Evolutionary conservation across 768 basidiomycete species (phyloP).

Genomic region (Tephrocybe rancida): DNA sequence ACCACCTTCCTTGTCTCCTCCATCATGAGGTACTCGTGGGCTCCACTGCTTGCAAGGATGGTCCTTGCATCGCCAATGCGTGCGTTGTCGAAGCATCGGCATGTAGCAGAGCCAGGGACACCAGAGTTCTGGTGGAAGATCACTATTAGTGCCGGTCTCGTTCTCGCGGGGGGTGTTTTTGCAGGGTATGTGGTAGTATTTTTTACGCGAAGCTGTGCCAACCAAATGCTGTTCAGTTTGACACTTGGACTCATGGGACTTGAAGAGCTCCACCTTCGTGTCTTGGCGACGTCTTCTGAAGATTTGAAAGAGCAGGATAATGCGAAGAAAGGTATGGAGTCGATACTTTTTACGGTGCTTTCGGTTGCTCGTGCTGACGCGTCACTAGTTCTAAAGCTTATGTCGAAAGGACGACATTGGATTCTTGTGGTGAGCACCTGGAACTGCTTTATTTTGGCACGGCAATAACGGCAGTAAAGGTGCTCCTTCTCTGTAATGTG

Average conservation of each 20-base stretch:
- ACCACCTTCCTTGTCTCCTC: neutral
- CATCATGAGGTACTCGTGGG: slow-evolving; percentile 15
- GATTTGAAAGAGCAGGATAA: slow-evolving; percentile 66
- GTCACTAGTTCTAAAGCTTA: slow-evolving; percentile 50
- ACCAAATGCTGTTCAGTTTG: slow-evolving; percentile 46
- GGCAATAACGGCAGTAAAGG: slow-evolving; percentile 38
- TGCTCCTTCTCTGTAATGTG: slow-evolving; percentile 87
- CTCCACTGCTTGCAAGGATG: slow-evolving; percentile 4
- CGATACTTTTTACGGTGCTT: neutral
- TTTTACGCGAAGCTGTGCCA: neutral
- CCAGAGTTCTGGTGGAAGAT: slow-evolving; percentile 80
- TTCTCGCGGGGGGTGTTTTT: slow-evolving; percentile 88
- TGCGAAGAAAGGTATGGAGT: slow-evolving; percentile 62
- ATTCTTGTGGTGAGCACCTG: slow-evolving; percentile 75
- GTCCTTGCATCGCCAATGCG: slow-evolving; percentile 13
- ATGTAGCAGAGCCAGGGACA: slow-evolving; percentile 41
- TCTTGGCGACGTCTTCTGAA: slow-evolving; percentile 82
- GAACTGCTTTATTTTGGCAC: neutral
- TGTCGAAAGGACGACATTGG: slow-evolving; percentile 83
- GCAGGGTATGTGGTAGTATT: slow-evolving; percentile 65
- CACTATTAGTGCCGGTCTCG: slow-evolving; percentile 63
- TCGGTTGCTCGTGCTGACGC: neutral
- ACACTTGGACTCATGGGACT: slow-evolving; percentile 94
- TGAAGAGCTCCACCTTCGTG: slow-evolving; percentile 88
- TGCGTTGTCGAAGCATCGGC: slow-evolving; percentile 5